Conservation (phyloP, 2,329 filamentous ascomycete species). For the Pseudogymnoascus sp. region DNA sequence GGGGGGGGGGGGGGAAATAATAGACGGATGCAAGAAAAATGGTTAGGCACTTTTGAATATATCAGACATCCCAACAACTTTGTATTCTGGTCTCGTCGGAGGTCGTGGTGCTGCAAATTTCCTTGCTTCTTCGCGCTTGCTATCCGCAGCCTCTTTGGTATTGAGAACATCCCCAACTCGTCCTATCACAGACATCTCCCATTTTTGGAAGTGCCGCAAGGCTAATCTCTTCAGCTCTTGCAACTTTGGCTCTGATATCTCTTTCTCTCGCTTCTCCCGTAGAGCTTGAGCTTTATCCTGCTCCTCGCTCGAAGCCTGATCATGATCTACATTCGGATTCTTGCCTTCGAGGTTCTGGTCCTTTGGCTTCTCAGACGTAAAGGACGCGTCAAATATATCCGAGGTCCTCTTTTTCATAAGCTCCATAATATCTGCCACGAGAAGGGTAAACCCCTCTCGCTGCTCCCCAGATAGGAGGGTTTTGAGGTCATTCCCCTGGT, state of each 20-base stretch:
- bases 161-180: constrained; percentile 63
- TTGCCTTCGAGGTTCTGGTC: constrained; percentile 28
- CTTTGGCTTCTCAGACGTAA: constrained; percentile 21
- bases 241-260: constrained; percentile 43
- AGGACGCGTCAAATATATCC: constrained; percentile 40
- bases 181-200: constrained; percentile 63
- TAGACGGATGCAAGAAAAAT: too few relatives aligned
- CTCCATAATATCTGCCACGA: constrained; percentile 46
- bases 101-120: constrained; percentile 22
- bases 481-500: constrained; percentile 23
- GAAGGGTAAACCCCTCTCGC: constrained; percentile 39
- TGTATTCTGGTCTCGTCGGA: constrained; percentile 18
- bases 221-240: constrained; percentile 62
- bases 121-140: constrained; percentile 24
- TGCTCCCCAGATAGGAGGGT: constrained; percentile 26
- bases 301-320: constrained; percentile 20
- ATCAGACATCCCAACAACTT: constrained; percentile 23
- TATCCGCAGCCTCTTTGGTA: constrained; percentile 36
- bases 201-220: constrained; percentile 67
- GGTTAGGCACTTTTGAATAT: constrained; percentile 1
- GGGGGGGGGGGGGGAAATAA: too few relatives aligned
- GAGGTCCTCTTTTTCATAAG: constrained; percentile 45
- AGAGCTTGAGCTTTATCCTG: constrained; percentile 26
- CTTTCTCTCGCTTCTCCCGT: constrained; percentile 35
- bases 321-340: constrained; percentile 30